Conservation (phyloP, 1,139 yeast species). For the Geotrichum phurueaensis region DNA sequence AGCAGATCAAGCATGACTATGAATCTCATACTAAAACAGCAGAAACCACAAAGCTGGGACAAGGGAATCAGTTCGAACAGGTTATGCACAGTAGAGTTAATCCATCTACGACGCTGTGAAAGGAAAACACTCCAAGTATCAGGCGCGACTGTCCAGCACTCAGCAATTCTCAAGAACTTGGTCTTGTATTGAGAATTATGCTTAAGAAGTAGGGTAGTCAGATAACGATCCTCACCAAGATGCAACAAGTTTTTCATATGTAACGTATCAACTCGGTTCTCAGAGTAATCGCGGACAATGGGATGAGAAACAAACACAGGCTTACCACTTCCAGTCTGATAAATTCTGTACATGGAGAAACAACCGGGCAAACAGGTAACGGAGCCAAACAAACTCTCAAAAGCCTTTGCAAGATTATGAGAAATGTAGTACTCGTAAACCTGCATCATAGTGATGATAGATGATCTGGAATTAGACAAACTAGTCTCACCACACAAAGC, state of each 20-base stretch:
- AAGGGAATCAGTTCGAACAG: constrained; percentile 34
- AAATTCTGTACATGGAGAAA: constrained; percentile 38
- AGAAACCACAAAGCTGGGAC: constrained; percentile 37
- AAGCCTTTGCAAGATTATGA: constrained; percentile 41
- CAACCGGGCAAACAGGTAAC: constrained; percentile 44
- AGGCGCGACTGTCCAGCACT: constrained; percentile 36
- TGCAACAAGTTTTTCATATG: constrained; percentile 40
- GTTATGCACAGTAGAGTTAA: constrained; percentile 38
- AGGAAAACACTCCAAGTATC: constrained; percentile 33
- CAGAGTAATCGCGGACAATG: constrained; percentile 36
- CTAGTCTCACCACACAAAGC: constrained; percentile 43
- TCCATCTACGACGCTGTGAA: constrained; percentile 39
- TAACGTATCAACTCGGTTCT: constrained; percentile 38
- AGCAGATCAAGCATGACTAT: constrained; percentile 35
- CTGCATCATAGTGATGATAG: constrained; percentile 41
- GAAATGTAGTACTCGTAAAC: constrained; percentile 43
- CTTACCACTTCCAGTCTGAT: constrained; percentile 35
- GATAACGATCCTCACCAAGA: constrained; percentile 41
- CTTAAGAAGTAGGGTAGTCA: constrained; percentile 38
- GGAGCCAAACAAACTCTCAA: constrained; percentile 39
- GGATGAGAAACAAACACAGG: constrained; percentile 40
- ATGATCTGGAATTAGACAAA: constrained; percentile 36
- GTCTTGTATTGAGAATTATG: constrained; percentile 31
- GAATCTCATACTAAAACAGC: constrained; percentile 35
- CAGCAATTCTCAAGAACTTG: constrained; percentile 34